A percentile compares a stretch with the other conserved stretches of the same genome.
Conservation (phyloP, 352 stramenopile genomes). For the Pythium vanterpoolii region DNA sequence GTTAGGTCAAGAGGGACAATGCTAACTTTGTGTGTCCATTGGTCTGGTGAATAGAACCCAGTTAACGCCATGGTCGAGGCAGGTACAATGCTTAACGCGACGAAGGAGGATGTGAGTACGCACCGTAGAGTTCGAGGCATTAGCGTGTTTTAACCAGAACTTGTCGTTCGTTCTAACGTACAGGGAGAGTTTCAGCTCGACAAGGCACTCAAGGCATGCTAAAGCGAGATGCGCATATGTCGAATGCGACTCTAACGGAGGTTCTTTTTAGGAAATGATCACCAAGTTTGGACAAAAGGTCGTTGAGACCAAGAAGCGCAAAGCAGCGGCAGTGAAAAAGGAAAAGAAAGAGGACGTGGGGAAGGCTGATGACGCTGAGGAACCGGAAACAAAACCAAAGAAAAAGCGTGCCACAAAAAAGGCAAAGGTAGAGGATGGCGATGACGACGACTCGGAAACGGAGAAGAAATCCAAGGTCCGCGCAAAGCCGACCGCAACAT, state of each 20-base stretch:
- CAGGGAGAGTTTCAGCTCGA: slow-evolving; percentile 74
- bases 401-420: slow-evolving; percentile 33
- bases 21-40: not conserved
- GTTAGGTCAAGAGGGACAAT: not conserved
- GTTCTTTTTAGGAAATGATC: slow-evolving; percentile 57
- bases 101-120: slow-evolving; percentile 60
- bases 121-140: not conserved
- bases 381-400: slow-evolving; percentile 28
- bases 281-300: slow-evolving; percentile 71
- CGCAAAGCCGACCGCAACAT: slow-evolving; percentile 39
- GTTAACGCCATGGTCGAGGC: slow-evolving; percentile 80
- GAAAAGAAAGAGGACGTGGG: slow-evolving; percentile 23
- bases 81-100: slow-evolving; percentile 83
- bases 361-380: slow-evolving; percentile 15
- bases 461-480: slow-evolving; percentile 56
- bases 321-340: slow-evolving; percentile 31
- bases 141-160: not conserved
- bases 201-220: slow-evolving; percentile 53
- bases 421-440: slow-evolving; percentile 31
- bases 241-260: not conserved
- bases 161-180: not conserved
- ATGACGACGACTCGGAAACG: slow-evolving; percentile 42
- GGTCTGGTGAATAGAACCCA: slow-evolving; percentile 39
- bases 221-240: not conserved
- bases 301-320: slow-evolving; percentile 56